Evolutionary conservation across 345 rosid species (phyloP), one percentile per base, ranked within the genome.

Genomic region (Heritiera fomes): DNA sequence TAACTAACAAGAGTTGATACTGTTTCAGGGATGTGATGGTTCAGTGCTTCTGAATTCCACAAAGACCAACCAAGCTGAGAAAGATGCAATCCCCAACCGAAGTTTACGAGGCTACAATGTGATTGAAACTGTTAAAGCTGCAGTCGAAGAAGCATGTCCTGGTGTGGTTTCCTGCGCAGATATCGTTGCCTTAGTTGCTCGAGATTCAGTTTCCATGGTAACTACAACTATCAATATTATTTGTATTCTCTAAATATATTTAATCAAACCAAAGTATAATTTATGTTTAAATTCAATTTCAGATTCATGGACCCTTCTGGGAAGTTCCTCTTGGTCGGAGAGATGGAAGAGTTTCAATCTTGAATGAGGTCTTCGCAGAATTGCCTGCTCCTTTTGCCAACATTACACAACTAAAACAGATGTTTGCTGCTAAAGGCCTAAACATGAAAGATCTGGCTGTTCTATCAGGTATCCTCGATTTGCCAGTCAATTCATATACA

Each of bases 151-250:
- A 59, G 88, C 71, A 49, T 95, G 98, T 76, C 98, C 94, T 11
- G 87, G 91, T 43, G 80, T 89, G 6, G 97, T 95, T 68, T 95
- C 98, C 8, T 95, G 98, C 81, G 85, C 98, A 0, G 98, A 95
- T 79, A 82, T 87, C 49, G 1, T 91, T 53, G 98, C 97, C 38
- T 77, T 93, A 58, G 93, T 87, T 0, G 89, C 89, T 62, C 71
- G 90, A 78, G 90, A 86, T 66, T 75, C 84, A 7, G 87, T 86
- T 60, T 64, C n/a, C 34, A 38, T 75, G 88, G 88, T 86, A 84
- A 66, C 3, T 45, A 32, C 17, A 7, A 10, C 3, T 32, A 34
- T 34, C 15, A 43, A 6, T 43, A 3, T 50, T 50, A 11, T 50
- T 50, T 30, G 3, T 13, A 5, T n/a, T 50, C 6, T 28, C 59